Base-by-base conservation (phyloP, 129 eudicot species). In the Scalesia atractyloides region DNA sequence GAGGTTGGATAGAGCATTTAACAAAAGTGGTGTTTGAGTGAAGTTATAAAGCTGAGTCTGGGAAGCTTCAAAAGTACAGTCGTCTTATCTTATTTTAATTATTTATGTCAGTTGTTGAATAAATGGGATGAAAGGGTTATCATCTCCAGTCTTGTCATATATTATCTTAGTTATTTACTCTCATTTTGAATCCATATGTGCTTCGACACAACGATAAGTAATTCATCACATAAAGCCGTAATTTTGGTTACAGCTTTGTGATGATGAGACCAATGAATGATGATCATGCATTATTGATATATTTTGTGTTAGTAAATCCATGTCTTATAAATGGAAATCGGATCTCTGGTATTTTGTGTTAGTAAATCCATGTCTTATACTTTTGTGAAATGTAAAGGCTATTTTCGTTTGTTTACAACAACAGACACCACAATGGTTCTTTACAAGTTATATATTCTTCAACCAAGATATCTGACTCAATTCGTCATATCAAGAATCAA, bases 1-100 rank as follows among this genome's bases (percentile, higher is more conserved):
- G 56, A 82, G 87, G 80, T 73, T 89, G 78, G 96, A 79, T 72
- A 76, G 81, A 79, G 58, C 85, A 53, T 70, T 73, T 72, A 74
- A 88, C 44, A 83, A 51, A 36, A 70, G 57, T 66, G 77, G 52
- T 70, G 79, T 50, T 82, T 72, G 44, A 69, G 54, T 36, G 70
- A 63, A 26, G 46, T 58, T 22, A 20, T 63, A 60, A 26, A 56
- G 43, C 10, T 41, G 82, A 14, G 36, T 65, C 9, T 54, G 61
- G 50, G 59, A 22, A 5, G 5, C 66, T 68, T 50, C 15, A 74
- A 26, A 73, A 67, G 74, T 67, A 74, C 58, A 37, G 59, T 67
- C 33, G 22, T 49, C 16, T 71, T 44, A 14, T 61, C 17, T 62
- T 62, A 36, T 61, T 22, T 77, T 62, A 30, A 48, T 20, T 73